Conservation (phyloP, 495 filamentous ascomycete genomes). For the Ramalina intermedia region DNA sequence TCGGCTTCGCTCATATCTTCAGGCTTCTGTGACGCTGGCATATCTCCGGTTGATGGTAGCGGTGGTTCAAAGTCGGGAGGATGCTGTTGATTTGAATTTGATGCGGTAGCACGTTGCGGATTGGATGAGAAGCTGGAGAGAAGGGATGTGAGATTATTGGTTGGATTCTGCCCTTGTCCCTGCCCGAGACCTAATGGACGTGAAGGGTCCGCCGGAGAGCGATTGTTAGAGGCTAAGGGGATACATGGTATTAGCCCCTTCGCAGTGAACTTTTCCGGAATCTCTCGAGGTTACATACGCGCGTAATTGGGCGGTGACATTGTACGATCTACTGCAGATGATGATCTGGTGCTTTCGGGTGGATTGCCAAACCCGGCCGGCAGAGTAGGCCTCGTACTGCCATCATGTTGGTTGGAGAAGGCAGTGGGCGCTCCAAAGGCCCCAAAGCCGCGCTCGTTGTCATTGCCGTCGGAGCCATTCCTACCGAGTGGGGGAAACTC, state of each 20-base stretch:
- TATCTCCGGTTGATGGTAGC: conserved; percentile 20
- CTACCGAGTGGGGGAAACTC: conserved; percentile 76
- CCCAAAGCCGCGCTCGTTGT: conserved; percentile 53
- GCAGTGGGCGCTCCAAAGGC: conserved; percentile 32
- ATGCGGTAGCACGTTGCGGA: conserved; percentile 15
- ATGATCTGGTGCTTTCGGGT: conserved; percentile 17
- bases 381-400: conserved; percentile 25
- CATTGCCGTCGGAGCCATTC: conserved; percentile 53
- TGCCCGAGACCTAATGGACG: too few species aligned
- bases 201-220: too few species aligned
- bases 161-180: neutral
- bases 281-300: neutral
- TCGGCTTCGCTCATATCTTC: conserved; percentile 68
- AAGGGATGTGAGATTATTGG: conserved; percentile 9
- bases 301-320: conserved; percentile 9
- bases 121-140: conserved; percentile 6
- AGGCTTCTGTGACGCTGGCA: conserved; percentile 29
- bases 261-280: too few species aligned
- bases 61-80: conserved; percentile 12
- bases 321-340: conserved; percentile 15
- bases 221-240: too few species aligned
- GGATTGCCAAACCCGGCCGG: conserved; percentile 43
- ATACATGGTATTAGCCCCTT: too few species aligned
- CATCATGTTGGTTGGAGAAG: conserved; percentile 22
- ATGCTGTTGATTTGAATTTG: conserved; percentile 5